Conservation (phyloP, 1,284 basidiomycete genomes). For the Trichosporon ovoides region DNA sequence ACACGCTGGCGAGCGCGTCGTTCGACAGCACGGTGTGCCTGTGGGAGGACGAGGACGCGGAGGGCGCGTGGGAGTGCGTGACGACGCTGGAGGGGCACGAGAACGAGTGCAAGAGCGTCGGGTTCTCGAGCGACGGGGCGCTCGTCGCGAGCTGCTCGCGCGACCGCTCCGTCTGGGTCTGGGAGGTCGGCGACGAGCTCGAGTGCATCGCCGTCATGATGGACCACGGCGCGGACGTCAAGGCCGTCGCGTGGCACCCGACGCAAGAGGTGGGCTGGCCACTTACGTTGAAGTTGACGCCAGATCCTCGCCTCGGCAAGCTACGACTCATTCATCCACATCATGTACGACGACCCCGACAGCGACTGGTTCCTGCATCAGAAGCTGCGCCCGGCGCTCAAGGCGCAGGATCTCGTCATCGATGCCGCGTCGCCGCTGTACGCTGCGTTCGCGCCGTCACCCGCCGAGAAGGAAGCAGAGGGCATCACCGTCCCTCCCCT, state of each 20-base stretch:
- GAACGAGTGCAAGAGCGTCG: constrained; percentile 93
- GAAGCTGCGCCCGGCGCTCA: constrained; percentile 71
- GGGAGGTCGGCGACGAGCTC: constrained; percentile 96
- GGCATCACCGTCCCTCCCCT: constrained; percentile 40
- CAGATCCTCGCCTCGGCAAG: constrained; percentile 93
- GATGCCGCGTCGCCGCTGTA: not conserved
- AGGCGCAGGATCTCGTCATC: constrained; percentile 34
- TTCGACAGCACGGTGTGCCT: constrained; percentile 91
- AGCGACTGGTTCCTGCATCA: constrained; percentile 91
- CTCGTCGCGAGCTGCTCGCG: constrained; percentile 87
- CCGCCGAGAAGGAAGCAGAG: constrained; percentile 29
- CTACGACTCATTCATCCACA: constrained; percentile 93
- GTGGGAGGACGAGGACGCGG: constrained; percentile 59
- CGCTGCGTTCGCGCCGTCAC: constrained; percentile 15
- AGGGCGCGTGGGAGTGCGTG: constrained; percentile 54
- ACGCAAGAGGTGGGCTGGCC: constrained; percentile 68
- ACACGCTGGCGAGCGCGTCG: constrained; percentile 84
- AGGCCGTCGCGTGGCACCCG: constrained; percentile 92
- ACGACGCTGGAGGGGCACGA: constrained; percentile 91
- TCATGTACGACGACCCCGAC: constrained; percentile 87
- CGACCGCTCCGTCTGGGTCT: constrained; percentile 98
- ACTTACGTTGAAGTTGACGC: constrained; percentile 24
- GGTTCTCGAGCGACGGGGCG: constrained; percentile 71
- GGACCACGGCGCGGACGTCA: constrained; percentile 97
- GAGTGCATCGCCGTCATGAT: constrained; percentile 93